Conservation (phyloP, 2,329 filamentous ascomycete species). For the Colletotrichum sp. region DNA sequence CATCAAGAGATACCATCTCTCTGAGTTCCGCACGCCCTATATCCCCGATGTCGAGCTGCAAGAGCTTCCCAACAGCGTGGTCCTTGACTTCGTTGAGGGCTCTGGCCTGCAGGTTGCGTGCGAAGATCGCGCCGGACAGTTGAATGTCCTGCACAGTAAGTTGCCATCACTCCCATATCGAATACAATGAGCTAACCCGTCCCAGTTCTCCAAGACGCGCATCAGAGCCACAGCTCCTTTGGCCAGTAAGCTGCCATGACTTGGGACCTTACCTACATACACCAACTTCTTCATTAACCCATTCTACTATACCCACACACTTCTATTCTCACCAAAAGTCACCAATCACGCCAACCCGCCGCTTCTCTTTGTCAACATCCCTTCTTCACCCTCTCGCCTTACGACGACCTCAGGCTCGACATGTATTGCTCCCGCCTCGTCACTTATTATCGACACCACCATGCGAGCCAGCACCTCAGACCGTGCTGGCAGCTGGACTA, state of each 20-base stretch:
- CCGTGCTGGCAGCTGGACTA: neutral
- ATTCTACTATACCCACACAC: conserved; percentile 14
- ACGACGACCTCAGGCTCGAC: neutral
- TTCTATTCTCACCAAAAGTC: neutral
- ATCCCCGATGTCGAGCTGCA: conserved; percentile 89
- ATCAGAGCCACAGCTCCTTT: conserved; percentile 36
- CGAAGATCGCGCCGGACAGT: conserved; percentile 63
- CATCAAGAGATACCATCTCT: conserved; percentile 82
- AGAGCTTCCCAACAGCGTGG: conserved; percentile 86
- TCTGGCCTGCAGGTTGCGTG: conserved; percentile 68
- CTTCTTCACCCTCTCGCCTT: neutral
- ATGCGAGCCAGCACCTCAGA: neutral
- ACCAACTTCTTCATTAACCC: neutral
- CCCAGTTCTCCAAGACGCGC: conserved; percentile 47
- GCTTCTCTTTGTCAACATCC: conserved; percentile 19
- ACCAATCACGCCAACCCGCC: neutral
- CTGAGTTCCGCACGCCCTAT: conserved; percentile 80
- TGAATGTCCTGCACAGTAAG: conserved; percentile 58
- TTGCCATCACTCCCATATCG: conserved; percentile 13
- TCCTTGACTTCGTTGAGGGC: conserved; percentile 64
- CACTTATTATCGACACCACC: neutral
- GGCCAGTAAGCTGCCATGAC: conserved; percentile 28
- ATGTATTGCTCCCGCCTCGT: neutral
- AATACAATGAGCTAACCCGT: conserved; percentile 26
- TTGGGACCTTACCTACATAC: neutral